Evolutionary conservation across 2,329 filamentous ascomycete species (phyloP), one percentile per base, ranked within the genome.

Genomic region (Cladosporium sp.): DNA sequence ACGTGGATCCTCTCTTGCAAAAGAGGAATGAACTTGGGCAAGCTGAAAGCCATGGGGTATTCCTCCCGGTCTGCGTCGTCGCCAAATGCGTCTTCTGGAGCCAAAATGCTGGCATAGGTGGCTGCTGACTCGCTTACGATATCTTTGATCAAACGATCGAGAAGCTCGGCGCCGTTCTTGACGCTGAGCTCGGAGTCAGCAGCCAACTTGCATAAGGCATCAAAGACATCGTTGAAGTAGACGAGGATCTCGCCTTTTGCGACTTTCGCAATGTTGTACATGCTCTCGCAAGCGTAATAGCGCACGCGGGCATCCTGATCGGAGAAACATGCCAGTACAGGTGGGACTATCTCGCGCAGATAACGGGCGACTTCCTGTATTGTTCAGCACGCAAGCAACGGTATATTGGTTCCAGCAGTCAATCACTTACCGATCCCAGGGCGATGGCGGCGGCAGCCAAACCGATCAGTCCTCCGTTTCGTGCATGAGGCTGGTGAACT

Each of bases 181-280:
- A 98, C 94, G 0, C 92, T 97, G 4, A 96, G 75, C 67, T 98
- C 94, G 1, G 91, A 92, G 67, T 98, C 93, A 41, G 93, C 93
- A 13, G 92, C 91, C 59, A 98, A 81, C 80, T 96, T 97, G 74
- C 91, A 95, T 49, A 98, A 75, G 18, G 93, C 90, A 72, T 98
- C 93, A 65, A 98, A 98, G 56, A 98, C 93, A 62, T 94, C 87
- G 71, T 98, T 98, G 71, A 98, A 98, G 75, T 95, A 98, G 35
- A 94, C 81, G 57, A 98, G 72, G 16, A 98, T 93, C 70, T 98
- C 93, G 32, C 94, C 93, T 71, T 98, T 98, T 53, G 92, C 93
- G 41, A 98, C 93, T 72, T 98, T 98, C 64, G 93, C 91, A 65
- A 98, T 98, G 70, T 98, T 98, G 73, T 98, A 98, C 93, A 98